A percentile compares a stretch with the other conserved stretches of the same genome.
Conservation (phyloP, 139 green algal genomes). For the Chlamydomonas sp. region DNA sequence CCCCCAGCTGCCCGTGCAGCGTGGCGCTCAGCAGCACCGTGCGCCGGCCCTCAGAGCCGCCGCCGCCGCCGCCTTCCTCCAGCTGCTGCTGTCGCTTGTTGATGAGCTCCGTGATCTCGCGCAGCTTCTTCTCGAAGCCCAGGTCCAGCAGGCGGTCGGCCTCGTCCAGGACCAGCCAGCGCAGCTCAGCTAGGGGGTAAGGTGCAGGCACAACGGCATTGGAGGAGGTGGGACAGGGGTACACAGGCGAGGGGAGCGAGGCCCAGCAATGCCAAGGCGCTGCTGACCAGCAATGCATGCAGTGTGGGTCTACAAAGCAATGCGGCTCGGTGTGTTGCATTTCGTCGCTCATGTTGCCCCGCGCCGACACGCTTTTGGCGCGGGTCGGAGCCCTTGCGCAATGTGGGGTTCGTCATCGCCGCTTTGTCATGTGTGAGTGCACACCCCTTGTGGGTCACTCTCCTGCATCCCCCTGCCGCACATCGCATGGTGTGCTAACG, state of each 20-base stretch:
- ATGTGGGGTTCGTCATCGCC: too few relatives aligned
- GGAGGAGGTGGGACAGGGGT: not conserved
- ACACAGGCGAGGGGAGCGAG: not conserved
- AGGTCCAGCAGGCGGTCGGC: slow-evolving; percentile 93
- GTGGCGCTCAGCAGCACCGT: slow-evolving; percentile 92
- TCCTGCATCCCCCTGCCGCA: too few relatives aligned
- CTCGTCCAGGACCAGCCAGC: slow-evolving; percentile 95
- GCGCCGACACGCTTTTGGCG: too few relatives aligned
- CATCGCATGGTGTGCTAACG: too few relatives aligned
- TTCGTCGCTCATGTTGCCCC: too few relatives aligned
- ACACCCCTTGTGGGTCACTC: too few relatives aligned
- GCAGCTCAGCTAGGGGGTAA: slow-evolving; percentile 56
- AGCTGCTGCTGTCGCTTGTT: slow-evolving; percentile 22
- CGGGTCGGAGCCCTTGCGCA: too few relatives aligned
- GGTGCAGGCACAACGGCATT: not conserved
- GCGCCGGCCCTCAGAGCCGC: slow-evolving; percentile 16
- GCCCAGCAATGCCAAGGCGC: not conserved
- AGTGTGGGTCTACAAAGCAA: too few relatives aligned
- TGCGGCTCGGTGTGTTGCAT: too few relatives aligned
- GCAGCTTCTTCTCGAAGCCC: slow-evolving; percentile 91
- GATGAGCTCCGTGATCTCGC: slow-evolving; percentile 62
- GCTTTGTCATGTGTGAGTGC: too few relatives aligned
- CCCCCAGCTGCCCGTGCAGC: slow-evolving; percentile 72
- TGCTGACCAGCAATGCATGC: not conserved
- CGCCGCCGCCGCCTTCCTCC: not conserved